Base-by-base conservation (phyloP, 1,284 basidiomycete species). In the Ceratobasidium sp. region DNA sequence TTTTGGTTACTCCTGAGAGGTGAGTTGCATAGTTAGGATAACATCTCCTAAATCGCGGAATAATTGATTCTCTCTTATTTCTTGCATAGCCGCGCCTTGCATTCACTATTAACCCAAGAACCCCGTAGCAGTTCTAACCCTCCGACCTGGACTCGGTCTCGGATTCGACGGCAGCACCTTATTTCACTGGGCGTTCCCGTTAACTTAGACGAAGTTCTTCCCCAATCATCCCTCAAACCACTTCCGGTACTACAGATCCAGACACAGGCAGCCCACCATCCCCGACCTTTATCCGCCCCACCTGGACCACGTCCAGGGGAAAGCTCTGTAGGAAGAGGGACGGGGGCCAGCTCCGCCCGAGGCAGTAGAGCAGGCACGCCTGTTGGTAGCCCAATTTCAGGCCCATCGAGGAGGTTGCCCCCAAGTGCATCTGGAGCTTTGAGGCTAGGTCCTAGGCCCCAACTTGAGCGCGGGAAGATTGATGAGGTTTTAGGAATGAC, bases 161-260 rank as follows among this genome's bases (percentile, higher is more conserved):
- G 93, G 57, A 94, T 94, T 79, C 89, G 96, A 73, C 86, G 95
- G 63, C 93, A 96, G 80, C 94, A 97, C 79, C 86, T 98, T 53
- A 95, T 97, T 76, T 85, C 93, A 15, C 89, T 98, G 48, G 96
- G 96, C 45, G 91, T 98, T 62, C 96, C 96, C 3, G 93, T 98
- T 64, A 97, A 97, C 81, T 86, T 97, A 5, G 96, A 98, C 81
- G 96, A 98, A 84, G 90, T 96, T 22, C 84, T 96, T 54, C 93
- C 95, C 1, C 90, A 89, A 64, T 87, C 89, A 29, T 89, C 87
- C 75, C 86, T 89, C 31, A 92, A 91, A 77, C 85, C 90, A 1
- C 84, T 96, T 33, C 95, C 95, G 1, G 88, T 90, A 7, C 85
- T 97, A 33, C 89, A 94, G 76, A 94, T 97, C 75, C 89, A 89